These are phyloP conservation scores for Urostyla sp. DNA, from an alignment of 73 alveolate genomes.

Conservation along the genomic window DNA sequence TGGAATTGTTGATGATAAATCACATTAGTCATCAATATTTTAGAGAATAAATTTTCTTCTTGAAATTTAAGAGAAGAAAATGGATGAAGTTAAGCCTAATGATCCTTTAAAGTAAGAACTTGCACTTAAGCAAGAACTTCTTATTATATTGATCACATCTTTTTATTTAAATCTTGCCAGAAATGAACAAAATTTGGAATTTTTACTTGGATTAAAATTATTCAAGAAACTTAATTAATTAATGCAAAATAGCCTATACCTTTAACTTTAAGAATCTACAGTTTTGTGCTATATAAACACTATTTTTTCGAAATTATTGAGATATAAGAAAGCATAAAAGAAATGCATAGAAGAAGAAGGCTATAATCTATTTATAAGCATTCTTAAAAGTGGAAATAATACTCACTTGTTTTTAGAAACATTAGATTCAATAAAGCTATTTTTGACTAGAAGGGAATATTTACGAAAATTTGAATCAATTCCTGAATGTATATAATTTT, in stretches of 20 bases:
- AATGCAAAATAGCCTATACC: background rate
- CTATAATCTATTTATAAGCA: constrained; percentile 58
- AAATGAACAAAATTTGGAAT: constrained; percentile 50
- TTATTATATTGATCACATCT: constrained; percentile 47
- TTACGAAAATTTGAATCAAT: constrained; percentile 43
- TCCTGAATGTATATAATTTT: constrained; percentile 38
- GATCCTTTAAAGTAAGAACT: constrained; percentile 33
- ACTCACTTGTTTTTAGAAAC: constrained; percentile 66
- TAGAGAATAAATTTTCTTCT: constrained; percentile 13
- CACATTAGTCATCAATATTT: constrained; percentile 15
- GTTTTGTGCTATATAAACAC: constrained; percentile 53
- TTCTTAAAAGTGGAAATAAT: constrained; percentile 44
- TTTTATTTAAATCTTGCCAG: constrained; percentile 62
- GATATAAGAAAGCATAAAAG: constrained; percentile 17
- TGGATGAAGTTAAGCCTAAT: constrained; percentile 1
- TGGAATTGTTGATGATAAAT: background rate
- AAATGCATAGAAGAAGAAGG: constrained; percentile 66
- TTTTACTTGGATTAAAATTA: constrained; percentile 24
- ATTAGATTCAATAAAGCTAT: constrained; percentile 58
- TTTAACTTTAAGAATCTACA: background rate
- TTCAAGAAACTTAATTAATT: constrained; percentile 53
- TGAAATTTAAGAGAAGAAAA: constrained; percentile 4
- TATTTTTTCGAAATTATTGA: constrained; percentile 51
- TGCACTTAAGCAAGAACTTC: constrained; percentile 50
- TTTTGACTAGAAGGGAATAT: constrained; percentile 58